Percentiles rank a stretch among this genome's conserved stretches.
phyloP scores from a whole-genome alignment of 1,284 basidiomycete genomes.

The Tremellales sp. region DNA sequence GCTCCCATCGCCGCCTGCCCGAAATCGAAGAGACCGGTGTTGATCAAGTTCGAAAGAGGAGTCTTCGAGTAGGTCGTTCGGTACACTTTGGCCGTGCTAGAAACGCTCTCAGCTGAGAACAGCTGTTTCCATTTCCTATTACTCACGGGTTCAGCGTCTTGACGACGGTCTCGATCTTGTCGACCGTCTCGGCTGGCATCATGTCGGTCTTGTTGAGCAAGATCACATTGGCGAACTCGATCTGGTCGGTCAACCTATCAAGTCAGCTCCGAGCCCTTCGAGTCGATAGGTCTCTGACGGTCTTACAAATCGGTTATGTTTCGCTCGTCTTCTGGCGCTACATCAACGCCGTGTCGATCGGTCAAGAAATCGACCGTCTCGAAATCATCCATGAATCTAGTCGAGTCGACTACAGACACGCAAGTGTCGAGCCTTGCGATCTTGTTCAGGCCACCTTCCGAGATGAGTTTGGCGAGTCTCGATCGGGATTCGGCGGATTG shows the following conservation, averaged over 20 bases:
- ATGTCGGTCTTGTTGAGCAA: constrained; percentile 51
- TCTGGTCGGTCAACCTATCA: constrained; percentile 44
- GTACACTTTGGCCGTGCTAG: constrained; percentile 40
- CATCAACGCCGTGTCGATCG: constrained; percentile 43
- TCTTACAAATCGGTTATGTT: constrained; percentile 50
- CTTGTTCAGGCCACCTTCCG: constrained; percentile 47
- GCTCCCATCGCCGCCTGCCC: constrained; percentile 49
- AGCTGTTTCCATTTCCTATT: no score
- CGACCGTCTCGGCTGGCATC: constrained; percentile 36
- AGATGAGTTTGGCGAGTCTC: constrained; percentile 47
- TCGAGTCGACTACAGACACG: constrained; percentile 45
- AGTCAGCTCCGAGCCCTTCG: background rate
- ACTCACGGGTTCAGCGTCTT: constrained; percentile 49
- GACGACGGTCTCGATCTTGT: constrained; percentile 41
- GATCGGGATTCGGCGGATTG: constrained; percentile 14
- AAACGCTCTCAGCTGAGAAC: background rate
- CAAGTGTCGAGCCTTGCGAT: constrained; percentile 40
- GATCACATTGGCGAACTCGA: constrained; percentile 52
- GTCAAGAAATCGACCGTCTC: constrained; percentile 52
- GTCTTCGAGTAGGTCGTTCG: constrained; percentile 40
- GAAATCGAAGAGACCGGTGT: constrained; percentile 47
- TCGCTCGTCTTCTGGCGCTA: constrained; percentile 50
- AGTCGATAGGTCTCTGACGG: background rate
- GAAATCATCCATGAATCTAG: constrained; percentile 48
- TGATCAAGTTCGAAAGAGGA: constrained; percentile 46